Evolutionary conservation across 2,329 filamentous ascomycete genomes (phyloP), one percentile per base, ranked within the genome.

Genomic region (Sporothrix pallida): DNA sequence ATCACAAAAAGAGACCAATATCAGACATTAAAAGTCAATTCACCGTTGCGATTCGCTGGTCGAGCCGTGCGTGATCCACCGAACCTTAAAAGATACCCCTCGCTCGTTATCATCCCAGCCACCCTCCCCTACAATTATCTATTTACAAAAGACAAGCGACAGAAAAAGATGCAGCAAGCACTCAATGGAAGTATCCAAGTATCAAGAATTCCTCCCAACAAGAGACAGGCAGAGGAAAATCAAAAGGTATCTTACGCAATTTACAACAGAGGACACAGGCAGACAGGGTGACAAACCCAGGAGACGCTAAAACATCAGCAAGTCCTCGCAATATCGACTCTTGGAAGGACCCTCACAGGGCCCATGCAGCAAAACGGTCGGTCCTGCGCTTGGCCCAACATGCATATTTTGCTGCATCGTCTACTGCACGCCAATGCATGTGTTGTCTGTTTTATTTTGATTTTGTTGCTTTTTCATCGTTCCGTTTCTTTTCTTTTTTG

Each of bases 371-470:
- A 52, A 37, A 37, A 48, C 48, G 63, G 46, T 23, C 15, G 13
- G 48, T 20, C 65, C 48, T 70, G 52, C 68, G 52, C 68, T 48
- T 60, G 68, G 37, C 23, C 37, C 20, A 42, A 23, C 37, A 13
- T 48, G 69, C 69, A 71, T 71, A 58, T 26, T 46, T 8, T 60
- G 26, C 31, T 71, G 69, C 69, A 48, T 54, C 31, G 68, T 20
- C 44, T 50, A 13, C 54, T 71, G 42, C 69, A 71, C 54, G 20
- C 54, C 68, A 70, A 60, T 60, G 69, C 69, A 71, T 60, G 54
- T 60, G 52, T 60, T 71, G 54, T 60, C 42, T 60, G 15, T 44
- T 71, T 48, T 60, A 31, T 58, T 58, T 52, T n/a, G 9, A 23
- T 37, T 37, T 37, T 37, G 31, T 31, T 70, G 31, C 12, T 58